phyloP scores from a whole-genome alignment of 2,329 filamentous ascomycete genomes.

The Dendryphion nanum region DNA sequence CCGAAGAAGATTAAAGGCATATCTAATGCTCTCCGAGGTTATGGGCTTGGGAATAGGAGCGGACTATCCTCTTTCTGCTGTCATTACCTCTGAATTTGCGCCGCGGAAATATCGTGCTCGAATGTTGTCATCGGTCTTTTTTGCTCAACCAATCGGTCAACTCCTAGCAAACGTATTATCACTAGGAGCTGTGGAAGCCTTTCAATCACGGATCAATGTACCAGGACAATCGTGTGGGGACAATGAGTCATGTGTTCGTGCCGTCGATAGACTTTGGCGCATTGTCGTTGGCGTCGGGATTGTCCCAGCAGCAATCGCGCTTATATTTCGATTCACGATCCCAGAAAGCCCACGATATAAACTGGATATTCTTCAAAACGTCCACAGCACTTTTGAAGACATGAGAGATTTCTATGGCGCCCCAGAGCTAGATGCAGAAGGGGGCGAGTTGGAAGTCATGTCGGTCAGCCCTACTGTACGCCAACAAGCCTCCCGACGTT shows the following conservation, averaged over 20 bases:
- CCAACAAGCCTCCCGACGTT: slow-evolving; percentile 9
- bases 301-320: slow-evolving; percentile 37
- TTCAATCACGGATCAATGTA: slow-evolving; percentile 22
- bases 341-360: slow-evolving; percentile 42
- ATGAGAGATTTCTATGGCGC: slow-evolving; percentile 32
- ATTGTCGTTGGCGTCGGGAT: slow-evolving; percentile 42
- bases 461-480: slow-evolving; percentile 5
- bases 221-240: slow-evolving; percentile 12
- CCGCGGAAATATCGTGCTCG: slow-evolving; percentile 36
- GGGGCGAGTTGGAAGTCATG: slow-evolving; percentile 29
- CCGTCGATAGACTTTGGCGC: slow-evolving; percentile 42
- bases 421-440: slow-evolving; percentile 21
- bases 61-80: slow-evolving; percentile 39
- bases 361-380: slow-evolving; percentile 39
- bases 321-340: slow-evolving; percentile 42
- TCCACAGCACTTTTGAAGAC: slow-evolving; percentile 29
- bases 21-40: too few species aligned
- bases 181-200: slow-evolving; percentile 25
- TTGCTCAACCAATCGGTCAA: slow-evolving; percentile 44
- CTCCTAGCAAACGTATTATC: slow-evolving; percentile 30
- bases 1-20: too few species aligned
- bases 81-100: slow-evolving; percentile 41
- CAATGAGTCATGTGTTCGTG: slow-evolving; percentile 23
- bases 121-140: slow-evolving; percentile 44
- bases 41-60: slow-evolving; percentile 43